Base-by-base conservation (phyloP, 2,329 filamentous ascomycete genomes). In the Nemania sp. region DNA sequence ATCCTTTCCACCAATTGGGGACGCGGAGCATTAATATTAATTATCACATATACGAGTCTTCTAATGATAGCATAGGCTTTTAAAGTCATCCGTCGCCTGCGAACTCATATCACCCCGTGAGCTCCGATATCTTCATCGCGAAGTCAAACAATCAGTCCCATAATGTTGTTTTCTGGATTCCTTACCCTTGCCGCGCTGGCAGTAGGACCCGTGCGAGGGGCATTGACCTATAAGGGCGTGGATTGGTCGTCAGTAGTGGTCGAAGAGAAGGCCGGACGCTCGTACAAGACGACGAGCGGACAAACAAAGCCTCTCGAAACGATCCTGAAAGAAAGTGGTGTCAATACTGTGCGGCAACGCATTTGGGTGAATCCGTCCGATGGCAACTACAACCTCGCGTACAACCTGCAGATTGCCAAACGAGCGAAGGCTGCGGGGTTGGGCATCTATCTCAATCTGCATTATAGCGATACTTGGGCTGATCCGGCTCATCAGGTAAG, bases 381-480 rank as follows among this genome's bases (percentile, higher is more conserved):
- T 65, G 86, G 87, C 47, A 80, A 81, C 66, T 91, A 91, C 73
- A 83, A 89, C 72, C 79, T 91, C 43, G 83, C 83, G 60, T 91
- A 91, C 75, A 91, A 90, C 71, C 71, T 92, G 63, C 76, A 83
- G 56, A 79, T 91, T n/a, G 89, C 86, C 3, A 82, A 83, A 71
- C 81, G 88, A 52, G 87, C 87, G 2, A 81, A 86, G 66, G 83
- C 83, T 2, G 86, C 82, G 0, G 88, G 88, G 0, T 71, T 91
- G 54, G 78, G 77, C 2, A 78, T 90, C 39, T 84, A 83, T 67
- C 75, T 90, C 17, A 85, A 89, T 65, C 76, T 91, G 62, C 87
- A 90, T 73, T 85, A 85, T 67, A 86, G 83, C 71, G 87, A 90
- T 74, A 89, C 83, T 1, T 91, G 88, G 89, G 88, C 89, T 0